Evolutionary conservation across 257 asterid species (phyloP), one percentile per base, ranked within the genome.

Genomic region (Lavandula angustifolia): DNA sequence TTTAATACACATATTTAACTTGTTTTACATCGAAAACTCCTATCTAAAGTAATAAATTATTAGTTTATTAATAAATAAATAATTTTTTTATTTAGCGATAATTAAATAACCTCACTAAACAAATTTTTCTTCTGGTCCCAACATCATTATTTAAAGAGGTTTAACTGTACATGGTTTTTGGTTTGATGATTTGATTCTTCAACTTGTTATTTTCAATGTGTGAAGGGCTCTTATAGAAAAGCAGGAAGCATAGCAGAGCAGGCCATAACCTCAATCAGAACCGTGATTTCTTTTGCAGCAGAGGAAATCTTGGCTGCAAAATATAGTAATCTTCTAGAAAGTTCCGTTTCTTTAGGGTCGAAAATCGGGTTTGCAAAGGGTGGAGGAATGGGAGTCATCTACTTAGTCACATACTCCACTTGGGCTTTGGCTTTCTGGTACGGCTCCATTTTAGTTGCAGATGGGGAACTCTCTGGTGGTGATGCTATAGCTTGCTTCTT

Each of bases 401-500:
- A 89, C 66, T 71, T 89, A 27, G 94, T 89, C 12, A 85, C 95
- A 1, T 89, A 87, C 59, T 77, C 88, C 1, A 89, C 97, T 11
- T 89, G 97, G 95, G 97, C 94, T n/a, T 73, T 89, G 76, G 95
- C 97, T 52, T 89, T 89, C 71, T 89, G 95, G 94, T 89, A 89
- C 3, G 97, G 97, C 29, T 79, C 95, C 53, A 72, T 87, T 70
- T 71, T 89, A 33, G 86, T 85, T 34, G 70, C 76, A 0, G 76
- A 60, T 38, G 58, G 57, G 4, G 70, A 89, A 69, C 82, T 87
- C 67, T 31, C 65, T 3, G 94, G 94, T 52, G 97, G 97, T 17
- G 84, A 50, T 37, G 97, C 97, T 67, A 87, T 89, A 57, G 92
- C 97, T 27, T 89, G 95, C 60, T 89, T 83, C 74, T 87, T 89